phyloP scores from a whole-genome alignment of 2,329 filamentous ascomycete species.

The Penicillium sp. region DNA sequence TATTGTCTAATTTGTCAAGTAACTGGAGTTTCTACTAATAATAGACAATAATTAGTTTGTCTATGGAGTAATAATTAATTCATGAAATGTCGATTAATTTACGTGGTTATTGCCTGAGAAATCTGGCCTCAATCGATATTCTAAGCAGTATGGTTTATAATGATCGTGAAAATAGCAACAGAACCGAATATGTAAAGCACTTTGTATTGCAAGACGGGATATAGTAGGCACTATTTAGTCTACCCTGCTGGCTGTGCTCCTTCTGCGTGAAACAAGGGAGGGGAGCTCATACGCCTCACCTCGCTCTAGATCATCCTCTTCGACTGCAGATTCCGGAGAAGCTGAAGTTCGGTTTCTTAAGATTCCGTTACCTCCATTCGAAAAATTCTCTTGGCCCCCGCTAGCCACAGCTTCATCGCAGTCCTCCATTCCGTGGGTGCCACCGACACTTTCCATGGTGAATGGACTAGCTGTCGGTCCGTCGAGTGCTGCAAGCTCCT shows the following conservation, averaged over 20 bases:
- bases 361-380: conserved; percentile 18
- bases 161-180: too few relatives aligned
- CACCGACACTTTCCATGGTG: conserved; percentile 73
- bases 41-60: neutral
- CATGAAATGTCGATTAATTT: neutral
- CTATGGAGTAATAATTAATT: neutral
- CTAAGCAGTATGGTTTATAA: too few relatives aligned
- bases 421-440: conserved; percentile 53
- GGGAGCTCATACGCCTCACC: conserved; percentile 42
- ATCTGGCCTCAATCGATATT: neutral
- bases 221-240: conserved; percentile 5
- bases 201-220: neutral
- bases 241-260: conserved; percentile 28
- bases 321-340: conserved; percentile 32
- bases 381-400: conserved; percentile 6
- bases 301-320: conserved; percentile 40
- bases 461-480: conserved; percentile 72
- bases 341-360: conserved; percentile 17
- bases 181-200: too few relatives aligned
- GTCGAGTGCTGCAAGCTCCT: conserved; percentile 65
- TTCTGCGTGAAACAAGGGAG: conserved; percentile 27
- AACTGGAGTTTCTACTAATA: neutral
- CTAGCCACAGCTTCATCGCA: conserved; percentile 10
- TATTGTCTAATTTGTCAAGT: neutral
- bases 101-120: neutral